Base-by-base conservation (phyloP, 441 rosid species). In the Erodium texanum region DNA sequence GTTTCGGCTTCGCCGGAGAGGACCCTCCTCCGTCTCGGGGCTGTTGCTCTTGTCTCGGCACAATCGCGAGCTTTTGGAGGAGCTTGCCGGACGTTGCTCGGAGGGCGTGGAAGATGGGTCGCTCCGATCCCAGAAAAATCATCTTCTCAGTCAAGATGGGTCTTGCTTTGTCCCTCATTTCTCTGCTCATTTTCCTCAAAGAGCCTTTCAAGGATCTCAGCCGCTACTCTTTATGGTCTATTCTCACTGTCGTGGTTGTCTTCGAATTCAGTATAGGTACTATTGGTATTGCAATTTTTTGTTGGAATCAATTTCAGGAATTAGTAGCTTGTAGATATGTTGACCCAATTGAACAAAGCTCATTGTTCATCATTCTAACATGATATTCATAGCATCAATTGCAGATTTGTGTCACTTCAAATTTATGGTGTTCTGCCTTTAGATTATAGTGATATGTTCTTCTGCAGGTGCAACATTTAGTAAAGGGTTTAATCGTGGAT, bases 211-310 rank as follows among this genome's bases (percentile, higher is more conserved):
- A 78, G 36, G 93, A 81, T 52, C 75, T 79, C 59, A 82, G 87
- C 24, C 79, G 84, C 8, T 77, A 87, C 85, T 85, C 78, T 24
- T 79, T 88, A 43, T 88, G 93, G 93, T 90, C 90, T 18, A 81
- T 88, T 69, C 90, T 88, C 41, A 88, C 93, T n/a, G 90, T 85
- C 66, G 86, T 87, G 48, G 89, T 85, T 63, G 88, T 87, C 29
- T 87, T 87, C 70, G 93, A 85, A 72, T 87, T 87, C 76, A 87
- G 88, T 0, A 87, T 87, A 34, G 92, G 89, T 88, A 62, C 8
- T 27, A 4, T 38, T 38, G 6, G 45, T 38, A 10, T 7, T 7
- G 9, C 11, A 38, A 5, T 2, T 38, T 38, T 27, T 38, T 3
- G 45, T 38, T 38, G 45, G 45, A 10, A 38, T 38, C 45, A 38